Percentiles rank a stretch among this genome's conserved stretches.
Conservation (phyloP, 2,329 filamentous ascomycete genomes). For the Colletotrichum theobromicola region DNA sequence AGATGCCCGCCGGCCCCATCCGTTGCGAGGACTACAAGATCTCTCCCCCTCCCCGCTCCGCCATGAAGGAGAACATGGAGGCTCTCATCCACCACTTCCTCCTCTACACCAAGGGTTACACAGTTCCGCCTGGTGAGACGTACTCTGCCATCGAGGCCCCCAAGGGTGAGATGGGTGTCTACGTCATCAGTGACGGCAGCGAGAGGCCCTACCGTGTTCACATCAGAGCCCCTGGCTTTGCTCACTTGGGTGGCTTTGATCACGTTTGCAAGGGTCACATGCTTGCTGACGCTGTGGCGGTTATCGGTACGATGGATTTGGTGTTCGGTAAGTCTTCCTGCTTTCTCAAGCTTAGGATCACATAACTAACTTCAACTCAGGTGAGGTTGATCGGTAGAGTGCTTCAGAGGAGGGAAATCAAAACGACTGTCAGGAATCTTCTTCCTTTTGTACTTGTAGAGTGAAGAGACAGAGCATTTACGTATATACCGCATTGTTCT, state of each 20-base stretch:
- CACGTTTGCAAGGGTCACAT: conserved; percentile 92
- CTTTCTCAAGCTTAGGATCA: background rate
- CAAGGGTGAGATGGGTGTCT: conserved; percentile 99
- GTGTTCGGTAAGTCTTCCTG: conserved; percentile 73
- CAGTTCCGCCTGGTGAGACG: conserved; percentile 95
- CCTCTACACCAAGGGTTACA: conserved; percentile 97
- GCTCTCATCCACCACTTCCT: conserved; percentile 99
- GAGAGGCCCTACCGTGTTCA: conserved; percentile 98
- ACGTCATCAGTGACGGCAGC: conserved; percentile 91
- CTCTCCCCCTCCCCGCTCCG: conserved; percentile 89
- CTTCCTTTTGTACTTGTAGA: conserved; percentile 30
- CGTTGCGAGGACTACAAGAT: conserved; percentile 99
- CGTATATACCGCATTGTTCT: conserved; percentile 28
- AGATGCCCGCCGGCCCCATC: conserved; percentile 95
- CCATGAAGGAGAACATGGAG: conserved; percentile 99
- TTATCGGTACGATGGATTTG: conserved; percentile 90
- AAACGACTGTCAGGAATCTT: conserved; percentile 15
- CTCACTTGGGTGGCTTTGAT: conserved; percentile 92
- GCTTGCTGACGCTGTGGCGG: conserved; percentile 93
- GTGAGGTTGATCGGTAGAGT: conserved; percentile 65
- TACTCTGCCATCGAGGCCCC: conserved; percentile 99
- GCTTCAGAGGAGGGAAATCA: background rate
- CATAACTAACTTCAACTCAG: conserved; percentile 45
- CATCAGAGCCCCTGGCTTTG: conserved; percentile 95
- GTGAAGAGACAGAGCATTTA: conserved; percentile 24